Conservation (phyloP, 768 basidiomycete genomes). For the Daedaleopsis sinensis region DNA sequence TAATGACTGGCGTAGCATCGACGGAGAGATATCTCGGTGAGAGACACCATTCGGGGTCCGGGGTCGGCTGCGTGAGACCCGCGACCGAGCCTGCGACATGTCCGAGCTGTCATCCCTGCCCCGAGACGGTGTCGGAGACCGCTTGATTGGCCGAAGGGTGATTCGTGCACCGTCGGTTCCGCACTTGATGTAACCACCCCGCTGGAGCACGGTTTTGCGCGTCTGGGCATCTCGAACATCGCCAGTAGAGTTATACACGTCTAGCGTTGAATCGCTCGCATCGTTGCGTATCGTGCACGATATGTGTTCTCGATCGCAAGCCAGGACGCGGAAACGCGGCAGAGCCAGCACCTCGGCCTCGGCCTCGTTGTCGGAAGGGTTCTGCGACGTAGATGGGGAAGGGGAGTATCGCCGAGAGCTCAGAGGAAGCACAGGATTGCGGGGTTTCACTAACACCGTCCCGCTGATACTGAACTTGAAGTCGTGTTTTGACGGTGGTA, state of each 20-base stretch:
- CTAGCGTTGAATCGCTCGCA: constrained; percentile 51
- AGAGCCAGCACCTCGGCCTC: constrained; percentile 58
- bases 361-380: constrained; percentile 27
- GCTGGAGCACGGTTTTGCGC: constrained; percentile 64
- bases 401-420: constrained; percentile 15
- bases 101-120: constrained; percentile 22
- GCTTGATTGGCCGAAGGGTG: constrained; percentile 45
- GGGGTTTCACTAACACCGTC: constrained; percentile 59
- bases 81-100: constrained; percentile 16
- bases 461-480: constrained; percentile 72
- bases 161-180: constrained; percentile 65
- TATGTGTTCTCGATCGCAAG: constrained; percentile 64
- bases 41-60: constrained; percentile 25
- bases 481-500: constrained; percentile 61
- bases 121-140: constrained; percentile 18
- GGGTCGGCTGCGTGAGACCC: constrained; percentile 25
- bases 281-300: constrained; percentile 65
- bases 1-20: constrained; percentile 27
- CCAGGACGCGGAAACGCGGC: constrained; percentile 70
- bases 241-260: constrained; percentile 63
- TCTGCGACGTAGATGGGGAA: constrained; percentile 17
- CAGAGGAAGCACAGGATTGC: constrained; percentile 22
- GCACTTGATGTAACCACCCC: constrained; percentile 60
- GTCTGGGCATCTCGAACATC: constrained; percentile 62
- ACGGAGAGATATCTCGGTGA: constrained; percentile 24